These are phyloP conservation scores for Termitomyces sp. DNA, from an alignment of 768 basidiomycete species.

Conservation along the genomic window DNA sequence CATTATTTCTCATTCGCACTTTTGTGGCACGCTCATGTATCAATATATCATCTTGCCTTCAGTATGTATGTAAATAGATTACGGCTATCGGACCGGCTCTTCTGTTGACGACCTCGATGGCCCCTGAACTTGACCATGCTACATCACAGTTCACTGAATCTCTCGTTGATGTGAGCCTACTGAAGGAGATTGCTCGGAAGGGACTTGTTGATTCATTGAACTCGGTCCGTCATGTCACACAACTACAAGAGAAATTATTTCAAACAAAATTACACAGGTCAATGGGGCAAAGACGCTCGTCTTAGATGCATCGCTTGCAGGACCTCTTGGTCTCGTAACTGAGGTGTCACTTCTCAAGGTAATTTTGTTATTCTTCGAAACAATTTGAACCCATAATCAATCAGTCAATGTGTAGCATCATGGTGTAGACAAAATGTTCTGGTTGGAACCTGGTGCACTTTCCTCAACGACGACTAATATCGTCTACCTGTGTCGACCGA, in stretches of 20 bases:
- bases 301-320: constrained; percentile 83
- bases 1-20: not conserved
- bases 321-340: constrained; percentile 91
- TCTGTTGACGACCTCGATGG: constrained; percentile 12
- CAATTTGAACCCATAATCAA: not conserved
- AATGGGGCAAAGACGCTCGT: constrained; percentile 96
- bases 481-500: constrained; percentile 89
- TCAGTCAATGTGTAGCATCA: constrained; percentile 66
- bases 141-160: constrained; percentile 30
- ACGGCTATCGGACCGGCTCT: constrained; percentile 10
- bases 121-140: constrained; percentile 12
- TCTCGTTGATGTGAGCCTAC: constrained; percentile 53
- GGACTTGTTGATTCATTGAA: constrained; percentile 85
- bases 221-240: constrained; percentile 47
- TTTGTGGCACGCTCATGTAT: not conserved
- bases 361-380: not conserved
- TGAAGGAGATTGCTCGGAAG: constrained; percentile 79
- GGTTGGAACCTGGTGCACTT: constrained; percentile 90
- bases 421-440: constrained; percentile 99
- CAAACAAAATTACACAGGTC: constrained; percentile 43
- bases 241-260: not conserved
- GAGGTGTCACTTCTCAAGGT: constrained; percentile 94
- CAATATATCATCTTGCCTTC: not conserved
- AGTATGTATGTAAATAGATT: not conserved
- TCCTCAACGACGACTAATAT: constrained; percentile 83